phyloP scores from a whole-genome alignment of 2,329 filamentous ascomycete species.

The Aureobasidium zeae region DNA sequence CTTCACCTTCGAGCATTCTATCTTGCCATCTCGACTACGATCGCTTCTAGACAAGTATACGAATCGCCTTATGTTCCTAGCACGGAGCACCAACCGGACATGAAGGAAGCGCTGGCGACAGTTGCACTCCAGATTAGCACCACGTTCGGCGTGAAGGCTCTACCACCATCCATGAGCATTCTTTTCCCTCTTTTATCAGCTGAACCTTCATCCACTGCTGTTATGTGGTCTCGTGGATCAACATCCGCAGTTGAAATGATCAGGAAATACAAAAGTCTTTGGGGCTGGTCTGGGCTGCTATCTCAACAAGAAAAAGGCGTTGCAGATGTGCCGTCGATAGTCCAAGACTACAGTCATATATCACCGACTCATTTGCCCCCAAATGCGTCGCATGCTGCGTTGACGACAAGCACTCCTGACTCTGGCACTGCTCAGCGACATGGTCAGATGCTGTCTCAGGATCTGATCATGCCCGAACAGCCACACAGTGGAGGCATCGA shows the following conservation, averaged over 20 bases:
- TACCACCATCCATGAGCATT: not conserved
- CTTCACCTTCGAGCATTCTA: slow-evolving; percentile 1
- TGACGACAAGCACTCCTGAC: too few relatives aligned
- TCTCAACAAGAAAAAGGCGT: not conserved
- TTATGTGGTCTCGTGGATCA: not conserved
- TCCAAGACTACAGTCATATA: not conserved
- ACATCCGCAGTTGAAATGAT: not conserved
- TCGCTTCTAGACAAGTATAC: not conserved
- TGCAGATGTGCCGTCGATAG: not conserved
- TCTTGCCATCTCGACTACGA: not conserved
- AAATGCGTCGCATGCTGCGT: not conserved
- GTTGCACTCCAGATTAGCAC: not conserved
- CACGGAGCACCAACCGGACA: not conserved
- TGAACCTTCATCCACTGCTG: not conserved
- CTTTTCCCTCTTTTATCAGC: not conserved
- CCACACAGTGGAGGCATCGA: not conserved
- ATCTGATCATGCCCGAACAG: not conserved
- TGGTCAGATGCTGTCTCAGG: not conserved
- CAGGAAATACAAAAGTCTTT: not conserved
- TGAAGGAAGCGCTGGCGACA: not conserved
- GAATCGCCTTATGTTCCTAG: not conserved
- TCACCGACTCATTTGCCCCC: not conserved
- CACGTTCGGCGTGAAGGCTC: not conserved
- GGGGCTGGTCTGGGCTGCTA: not conserved
- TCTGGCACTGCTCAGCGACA: too few relatives aligned